Base-by-base conservation (phyloP, 257 asterid species). In the Plantago elongata region DNA sequence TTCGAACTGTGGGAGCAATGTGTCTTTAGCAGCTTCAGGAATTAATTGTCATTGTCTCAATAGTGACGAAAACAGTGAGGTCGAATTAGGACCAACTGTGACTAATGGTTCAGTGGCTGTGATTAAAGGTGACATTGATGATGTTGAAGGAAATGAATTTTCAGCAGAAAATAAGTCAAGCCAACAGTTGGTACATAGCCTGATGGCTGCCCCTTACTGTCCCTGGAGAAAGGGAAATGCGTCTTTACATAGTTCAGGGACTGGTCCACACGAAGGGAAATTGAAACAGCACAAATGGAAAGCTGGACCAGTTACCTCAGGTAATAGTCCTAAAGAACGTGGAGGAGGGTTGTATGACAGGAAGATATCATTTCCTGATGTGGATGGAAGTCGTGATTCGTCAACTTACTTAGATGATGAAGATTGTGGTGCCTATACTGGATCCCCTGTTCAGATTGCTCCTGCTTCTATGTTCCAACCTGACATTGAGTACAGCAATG, bases 1-100 rank as follows among this genome's bases (percentile, higher is more conserved):
- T 64, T 94, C 85, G 29, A 27, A 57, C 56, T 84, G 97, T 63
- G 96, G 97, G 60, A 61, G 43, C 34, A 73, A 73, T 61, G 61
- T 62, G 70, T 45, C 72, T 56, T 66, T 48, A 57, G 74, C 58
- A 34, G 66, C 70, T 13, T 57, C 71, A 55, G 72, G 51, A 75
- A 59, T 54, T 34, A 66, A 38, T 48, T 51, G 27, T 22, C 27
- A 22, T 22, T 22, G 40, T 61, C 65, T 48, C 15, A 30, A 58
- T 52, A 49, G 16, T 16, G 14, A n/a, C 46, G 68, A 63, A 46
- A 58, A 56, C 38, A 62, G 58, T 70, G 70, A 70, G 60, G 45
- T 11, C 52, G 58, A 58, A 16, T 51, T 40, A 15, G 59, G 51
- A 60, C 61, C 51, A 10, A 62, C 57, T 62, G 17, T 29, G 46